Conservation (phyloP, 495 filamentous ascomycete genomes). For the Penicillium cataractarum region DNA sequence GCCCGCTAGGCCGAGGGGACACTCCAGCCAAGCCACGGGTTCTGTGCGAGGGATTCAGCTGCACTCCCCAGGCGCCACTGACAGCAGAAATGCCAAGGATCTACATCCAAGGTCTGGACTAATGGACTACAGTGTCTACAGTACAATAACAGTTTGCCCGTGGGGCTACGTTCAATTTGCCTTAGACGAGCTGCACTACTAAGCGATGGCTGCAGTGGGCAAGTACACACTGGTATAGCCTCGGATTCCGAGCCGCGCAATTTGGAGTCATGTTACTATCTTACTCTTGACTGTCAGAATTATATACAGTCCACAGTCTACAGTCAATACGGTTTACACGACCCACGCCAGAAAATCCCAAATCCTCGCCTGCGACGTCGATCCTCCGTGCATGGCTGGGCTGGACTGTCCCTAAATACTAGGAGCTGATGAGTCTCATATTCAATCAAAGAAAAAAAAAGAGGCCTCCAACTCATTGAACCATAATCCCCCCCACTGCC, state of each 20-base stretch:
- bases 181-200: neutral
- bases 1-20: neutral
- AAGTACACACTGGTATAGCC: too few species aligned
- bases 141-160: neutral
- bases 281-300: too few species aligned
- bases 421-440: neutral
- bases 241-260: too few species aligned
- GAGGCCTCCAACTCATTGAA: too few species aligned
- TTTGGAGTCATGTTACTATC: too few species aligned
- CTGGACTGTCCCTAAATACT: too few species aligned
- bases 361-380: neutral
- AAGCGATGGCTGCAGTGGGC: too few species aligned
- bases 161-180: neutral
- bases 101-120: neutral
- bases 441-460: too few species aligned
- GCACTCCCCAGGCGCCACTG: slow-evolving; percentile 37
- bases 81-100: slow-evolving; percentile 1
- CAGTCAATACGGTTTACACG: too few species aligned
- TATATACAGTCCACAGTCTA: too few species aligned
- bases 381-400: neutral
- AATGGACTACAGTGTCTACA: too few species aligned
- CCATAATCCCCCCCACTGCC: too few species aligned
- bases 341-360: slow-evolving; percentile 17
- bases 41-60: slow-evolving; percentile 38
- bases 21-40: slow-evolving; percentile 21